Evolutionary conservation across 2,329 filamentous ascomycete species (phyloP).

Genomic region (Fusarium sarcochroum): DNA sequence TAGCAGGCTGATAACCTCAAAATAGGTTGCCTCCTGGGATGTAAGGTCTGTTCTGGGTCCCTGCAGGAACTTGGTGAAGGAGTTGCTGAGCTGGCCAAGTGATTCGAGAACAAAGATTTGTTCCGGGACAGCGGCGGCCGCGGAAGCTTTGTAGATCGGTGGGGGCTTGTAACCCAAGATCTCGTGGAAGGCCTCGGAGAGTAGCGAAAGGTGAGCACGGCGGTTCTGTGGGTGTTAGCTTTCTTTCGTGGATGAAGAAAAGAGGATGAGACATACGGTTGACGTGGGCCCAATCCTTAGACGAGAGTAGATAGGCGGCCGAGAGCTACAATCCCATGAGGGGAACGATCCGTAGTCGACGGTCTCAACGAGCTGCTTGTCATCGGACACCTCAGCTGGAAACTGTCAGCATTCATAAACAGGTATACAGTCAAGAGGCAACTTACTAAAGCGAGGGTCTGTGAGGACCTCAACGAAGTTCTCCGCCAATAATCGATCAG

Average conservation of each 20-base stretch:
- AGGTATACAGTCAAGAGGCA: neutral
- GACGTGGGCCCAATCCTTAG: constrained; percentile 66
- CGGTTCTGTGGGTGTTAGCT: constrained; percentile 57
- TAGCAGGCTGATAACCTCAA: constrained; percentile 60
- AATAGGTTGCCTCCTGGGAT: constrained; percentile 59
- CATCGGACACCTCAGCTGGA: constrained; percentile 59
- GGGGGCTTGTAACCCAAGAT: constrained; percentile 63
- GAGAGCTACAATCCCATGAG: constrained; percentile 58
- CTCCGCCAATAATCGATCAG: constrained; percentile 59
- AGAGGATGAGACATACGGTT: constrained; percentile 58
- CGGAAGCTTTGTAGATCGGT: constrained; percentile 64
- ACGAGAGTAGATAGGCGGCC: constrained; percentile 58
- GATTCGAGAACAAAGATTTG: constrained; percentile 61
- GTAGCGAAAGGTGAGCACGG: constrained; percentile 64
- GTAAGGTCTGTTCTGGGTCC: constrained; percentile 55
- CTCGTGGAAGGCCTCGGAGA: constrained; percentile 67
- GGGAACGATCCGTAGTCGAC: constrained; percentile 69
- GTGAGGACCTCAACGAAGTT: constrained; percentile 59
- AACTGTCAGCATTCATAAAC: constrained; percentile 23
- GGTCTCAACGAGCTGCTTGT: constrained; percentile 57
- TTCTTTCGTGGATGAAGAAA: neutral
- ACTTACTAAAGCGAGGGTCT: constrained; percentile 63
- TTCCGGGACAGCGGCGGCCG: constrained; percentile 57
- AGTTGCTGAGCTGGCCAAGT: constrained; percentile 59
- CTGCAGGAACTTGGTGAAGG: constrained; percentile 58